phyloP scores from a whole-genome alignment of 2,329 filamentous ascomycete genomes.

The Calonectria pseudoreteaudii region DNA sequence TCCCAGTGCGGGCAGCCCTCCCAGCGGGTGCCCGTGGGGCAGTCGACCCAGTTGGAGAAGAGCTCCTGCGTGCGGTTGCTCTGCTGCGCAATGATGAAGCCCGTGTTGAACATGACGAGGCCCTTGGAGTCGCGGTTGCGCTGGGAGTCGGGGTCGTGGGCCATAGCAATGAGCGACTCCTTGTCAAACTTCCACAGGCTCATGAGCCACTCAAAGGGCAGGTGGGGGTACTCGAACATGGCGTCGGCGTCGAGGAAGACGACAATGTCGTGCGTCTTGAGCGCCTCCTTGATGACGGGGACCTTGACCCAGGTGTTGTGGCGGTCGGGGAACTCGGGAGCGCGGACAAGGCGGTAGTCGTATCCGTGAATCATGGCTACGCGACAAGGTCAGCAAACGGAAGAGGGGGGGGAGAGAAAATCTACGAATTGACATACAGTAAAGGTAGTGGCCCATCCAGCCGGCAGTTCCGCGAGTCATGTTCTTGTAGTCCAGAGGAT shows the following conservation, averaged over 20 bases:
- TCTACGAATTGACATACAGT: slow-evolving; percentile 18
- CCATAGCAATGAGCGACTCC: slow-evolving; percentile 57
- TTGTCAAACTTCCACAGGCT: slow-evolving; percentile 57
- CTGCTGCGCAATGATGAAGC: slow-evolving; percentile 37
- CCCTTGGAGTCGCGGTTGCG: slow-evolving; percentile 50
- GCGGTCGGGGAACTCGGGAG: slow-evolving; percentile 53
- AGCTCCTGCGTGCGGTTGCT: slow-evolving; percentile 38
- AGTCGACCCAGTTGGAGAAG: slow-evolving; percentile 30
- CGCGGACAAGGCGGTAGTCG: slow-evolving; percentile 60
- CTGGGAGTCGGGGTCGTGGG: slow-evolving; percentile 55
- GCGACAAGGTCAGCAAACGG: background rate
- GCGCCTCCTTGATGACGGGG: slow-evolving; percentile 50
- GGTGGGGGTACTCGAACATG: slow-evolving; percentile 53
- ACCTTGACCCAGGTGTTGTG: slow-evolving; percentile 61
- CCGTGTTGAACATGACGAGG: slow-evolving; percentile 39
- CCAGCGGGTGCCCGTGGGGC: slow-evolving; percentile 31
- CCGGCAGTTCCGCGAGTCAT: slow-evolving; percentile 36
- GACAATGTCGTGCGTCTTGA: slow-evolving; percentile 55
- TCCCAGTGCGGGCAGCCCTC: slow-evolving; percentile 36
- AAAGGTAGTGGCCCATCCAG: slow-evolving; percentile 38
- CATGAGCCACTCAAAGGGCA: slow-evolving; percentile 61
- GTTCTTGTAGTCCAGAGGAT: slow-evolving; percentile 22
- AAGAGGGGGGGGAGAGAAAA: background rate
- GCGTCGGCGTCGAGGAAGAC: slow-evolving; percentile 60
- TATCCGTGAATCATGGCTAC: slow-evolving; percentile 58